Conservation (phyloP, 805 yeast species). For the Monosporozyma unispora region DNA sequence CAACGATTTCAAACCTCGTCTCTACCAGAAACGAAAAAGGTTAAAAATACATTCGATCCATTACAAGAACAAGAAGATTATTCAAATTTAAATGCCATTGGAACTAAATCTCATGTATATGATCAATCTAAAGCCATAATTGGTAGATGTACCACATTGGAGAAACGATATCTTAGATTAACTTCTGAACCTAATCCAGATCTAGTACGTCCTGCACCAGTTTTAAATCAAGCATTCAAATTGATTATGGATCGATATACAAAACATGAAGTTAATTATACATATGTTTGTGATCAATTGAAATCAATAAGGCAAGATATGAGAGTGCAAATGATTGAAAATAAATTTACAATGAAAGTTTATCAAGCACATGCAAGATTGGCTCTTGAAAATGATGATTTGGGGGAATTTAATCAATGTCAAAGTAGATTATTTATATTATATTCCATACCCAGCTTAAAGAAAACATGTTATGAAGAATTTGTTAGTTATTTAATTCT, state of each 20-base stretch:
- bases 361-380: slow-evolving; percentile 81
- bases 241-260: slow-evolving; percentile 45
- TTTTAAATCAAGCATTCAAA: slow-evolving; percentile 50
- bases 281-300: slow-evolving; percentile 79
- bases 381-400: slow-evolving; percentile 74
- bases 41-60: slow-evolving; percentile 7
- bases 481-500: slow-evolving; percentile 65
- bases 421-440: slow-evolving; percentile 67
- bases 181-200: slow-evolving; percentile 90
- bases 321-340: slow-evolving; percentile 81
- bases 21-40: background rate
- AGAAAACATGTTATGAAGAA: slow-evolving; percentile 40
- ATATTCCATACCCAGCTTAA: slow-evolving; percentile 38
- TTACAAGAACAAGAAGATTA: slow-evolving; percentile 16
- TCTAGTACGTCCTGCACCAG: slow-evolving; percentile 61
- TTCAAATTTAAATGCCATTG: slow-evolving; percentile 23
- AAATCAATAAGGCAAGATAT: slow-evolving; percentile 89
- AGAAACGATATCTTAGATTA: slow-evolving; percentile 70
- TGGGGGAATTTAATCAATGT: slow-evolving; percentile 95
- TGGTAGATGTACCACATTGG: slow-evolving; percentile 60
- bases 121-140: slow-evolving; percentile 35
- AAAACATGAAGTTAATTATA: slow-evolving; percentile 46
- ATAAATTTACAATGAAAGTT: slow-evolving; percentile 64
- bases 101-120: slow-evolving; percentile 25
- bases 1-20: slow-evolving; percentile 27